phyloP scores from a whole-genome alignment of 371 early-diverging fungal species.

The Vairimorpha apis region DNA sequence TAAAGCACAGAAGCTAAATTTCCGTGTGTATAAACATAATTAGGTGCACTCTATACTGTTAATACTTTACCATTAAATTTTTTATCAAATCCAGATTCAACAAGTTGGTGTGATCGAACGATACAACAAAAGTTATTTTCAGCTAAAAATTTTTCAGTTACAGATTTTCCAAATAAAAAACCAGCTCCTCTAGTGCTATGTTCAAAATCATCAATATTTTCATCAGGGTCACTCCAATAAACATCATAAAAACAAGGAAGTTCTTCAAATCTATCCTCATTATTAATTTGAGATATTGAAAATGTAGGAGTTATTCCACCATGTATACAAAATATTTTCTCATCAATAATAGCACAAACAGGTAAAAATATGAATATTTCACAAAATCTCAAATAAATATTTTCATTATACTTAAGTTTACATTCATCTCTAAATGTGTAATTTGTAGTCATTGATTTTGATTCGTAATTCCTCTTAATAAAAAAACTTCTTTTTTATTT shows the following conservation, averaged over 20 bases:
- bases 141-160: slow-evolving; percentile 25
- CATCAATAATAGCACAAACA: slow-evolving; percentile 47
- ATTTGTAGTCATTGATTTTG: slow-evolving; percentile 28
- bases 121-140: slow-evolving; percentile 13
- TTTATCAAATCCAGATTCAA: slow-evolving; percentile 34
- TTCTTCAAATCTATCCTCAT: slow-evolving; percentile 50
- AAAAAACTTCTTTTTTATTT: slow-evolving; percentile 33
- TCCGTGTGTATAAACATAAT: slow-evolving; percentile 40
- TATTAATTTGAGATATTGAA: slow-evolving; percentile 21
- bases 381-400: slow-evolving; percentile 46
- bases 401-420: slow-evolving; percentile 37
- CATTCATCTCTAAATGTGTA: slow-evolving; percentile 61
- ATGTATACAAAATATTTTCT: slow-evolving; percentile 59
- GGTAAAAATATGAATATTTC: slow-evolving; percentile 56
- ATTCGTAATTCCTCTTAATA: slow-evolving; percentile 60
- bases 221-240: slow-evolving; percentile 60
- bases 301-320: slow-evolving; percentile 59
- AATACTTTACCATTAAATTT: slow-evolving; percentile 32
- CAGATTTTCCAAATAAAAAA: slow-evolving; percentile 53
- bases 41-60: slow-evolving; percentile 51
- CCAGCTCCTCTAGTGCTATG: slow-evolving; percentile 55
- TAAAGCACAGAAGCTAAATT: slow-evolving; percentile 36
- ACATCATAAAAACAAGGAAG: slow-evolving; percentile 41
- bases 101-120: slow-evolving; percentile 49
- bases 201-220: slow-evolving; percentile 29